Evolutionary conservation across 2,329 filamentous ascomycete genomes (phyloP).

Genomic region (Diplodia sapinea): DNA sequence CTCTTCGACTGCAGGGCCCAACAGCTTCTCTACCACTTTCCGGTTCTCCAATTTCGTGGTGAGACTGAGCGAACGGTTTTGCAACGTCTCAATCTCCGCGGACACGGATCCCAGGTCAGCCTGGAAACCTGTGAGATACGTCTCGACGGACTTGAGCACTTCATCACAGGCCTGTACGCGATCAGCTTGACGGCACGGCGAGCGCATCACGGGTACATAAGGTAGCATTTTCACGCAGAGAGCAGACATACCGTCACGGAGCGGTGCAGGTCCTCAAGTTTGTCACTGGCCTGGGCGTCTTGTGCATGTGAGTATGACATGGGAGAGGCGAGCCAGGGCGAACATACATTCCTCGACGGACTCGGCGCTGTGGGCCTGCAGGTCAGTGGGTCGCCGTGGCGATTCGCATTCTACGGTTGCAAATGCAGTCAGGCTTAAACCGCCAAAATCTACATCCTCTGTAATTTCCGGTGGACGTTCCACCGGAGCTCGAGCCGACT

Average conservation of each 20-base stretch:
- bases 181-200: background rate
- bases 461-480: conserved; percentile 59
- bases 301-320: conserved; percentile 37
- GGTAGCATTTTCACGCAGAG: background rate
- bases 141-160: conserved; percentile 89
- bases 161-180: conserved; percentile 75
- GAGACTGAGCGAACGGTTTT: conserved; percentile 81
- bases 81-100: conserved; percentile 91
- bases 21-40: conserved; percentile 82
- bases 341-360: conserved; percentile 75
- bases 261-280: conserved; percentile 86
- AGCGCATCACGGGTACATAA: background rate
- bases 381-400: conserved; percentile 43
- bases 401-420: conserved; percentile 50
- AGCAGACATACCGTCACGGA: conserved; percentile 66
- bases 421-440: conserved; percentile 76
- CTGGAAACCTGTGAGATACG: conserved; percentile 89
- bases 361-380: conserved; percentile 62
- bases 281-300: conserved; percentile 80
- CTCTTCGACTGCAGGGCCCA: conserved; percentile 89
- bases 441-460: conserved; percentile 77
- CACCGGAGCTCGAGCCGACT: conserved; percentile 38
- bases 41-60: conserved; percentile 88
- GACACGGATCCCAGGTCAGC: conserved; percentile 91
- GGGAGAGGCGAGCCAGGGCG: conserved; percentile 36